Evolutionary conservation across 2,329 filamentous ascomycete species (phyloP).

Genomic region (Cadophora sp.): DNA sequence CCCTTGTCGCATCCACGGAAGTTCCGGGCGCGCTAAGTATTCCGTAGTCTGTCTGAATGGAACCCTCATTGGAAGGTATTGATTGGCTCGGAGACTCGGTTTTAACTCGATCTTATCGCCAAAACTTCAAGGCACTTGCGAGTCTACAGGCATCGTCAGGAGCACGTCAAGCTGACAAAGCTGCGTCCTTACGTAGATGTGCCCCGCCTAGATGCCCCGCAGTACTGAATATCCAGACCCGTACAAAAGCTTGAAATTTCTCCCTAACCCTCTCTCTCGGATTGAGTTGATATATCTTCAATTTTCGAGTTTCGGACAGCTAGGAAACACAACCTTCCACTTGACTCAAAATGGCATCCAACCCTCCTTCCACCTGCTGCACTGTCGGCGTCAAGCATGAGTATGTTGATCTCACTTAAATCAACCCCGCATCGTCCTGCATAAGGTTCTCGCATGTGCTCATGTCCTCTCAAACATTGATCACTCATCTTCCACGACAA

Average conservation of each 20-base stretch:
- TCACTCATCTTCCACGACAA: neutral
- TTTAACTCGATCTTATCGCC: neutral
- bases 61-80: no score
- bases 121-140: neutral
- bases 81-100: neutral
- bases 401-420: slow-evolving; percentile 31
- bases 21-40: neutral
- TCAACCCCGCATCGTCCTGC: neutral
- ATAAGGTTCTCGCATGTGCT: neutral
- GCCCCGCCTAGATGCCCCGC: neutral
- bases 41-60: neutral
- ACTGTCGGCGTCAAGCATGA: slow-evolving; percentile 45
- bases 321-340: neutral
- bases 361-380: slow-evolving; percentile 44
- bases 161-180: slow-evolving; percentile 10
- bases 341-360: slow-evolving; percentile 42
- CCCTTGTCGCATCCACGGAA: neutral
- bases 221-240: neutral
- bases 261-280: neutral
- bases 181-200: neutral
- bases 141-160: neutral
- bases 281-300: neutral
- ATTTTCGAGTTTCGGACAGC: neutral
- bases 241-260: neutral
- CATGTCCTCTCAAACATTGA: neutral